Conservation (phyloP, 306 rosid species). For the Ormosia semicastrata region DNA sequence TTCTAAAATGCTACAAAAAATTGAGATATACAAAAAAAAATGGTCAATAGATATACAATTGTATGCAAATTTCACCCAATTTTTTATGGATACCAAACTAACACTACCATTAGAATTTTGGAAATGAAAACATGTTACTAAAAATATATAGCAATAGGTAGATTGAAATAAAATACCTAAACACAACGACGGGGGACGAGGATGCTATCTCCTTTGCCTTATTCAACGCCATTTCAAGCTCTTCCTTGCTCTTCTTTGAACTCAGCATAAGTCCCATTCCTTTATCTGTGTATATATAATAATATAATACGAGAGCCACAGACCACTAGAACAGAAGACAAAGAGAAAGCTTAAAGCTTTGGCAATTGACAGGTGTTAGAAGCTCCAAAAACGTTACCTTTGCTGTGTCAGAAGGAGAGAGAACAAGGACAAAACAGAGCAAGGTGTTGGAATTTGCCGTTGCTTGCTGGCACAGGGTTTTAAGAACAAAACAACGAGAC, state of each 20-base stretch:
- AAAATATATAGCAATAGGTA: not conserved
- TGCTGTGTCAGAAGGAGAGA: not conserved
- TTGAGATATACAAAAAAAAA: not conserved
- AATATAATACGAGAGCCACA: not conserved
- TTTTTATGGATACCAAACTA: not conserved
- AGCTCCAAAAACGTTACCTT: not conserved
- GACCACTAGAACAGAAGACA: not conserved
- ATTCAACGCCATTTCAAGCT: conserved; percentile 32
- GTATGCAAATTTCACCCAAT: not conserved
- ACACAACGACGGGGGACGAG: conserved; percentile 37
- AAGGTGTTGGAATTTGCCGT: conserved; percentile 8
- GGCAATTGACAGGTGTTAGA: conserved; percentile 26
- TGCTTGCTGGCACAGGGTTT: conserved; percentile 2
- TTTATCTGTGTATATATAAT: not conserved
- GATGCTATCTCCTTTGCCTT: conserved; percentile 36
- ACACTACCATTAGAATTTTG: not conserved
- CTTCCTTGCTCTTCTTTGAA: conserved; percentile 28
- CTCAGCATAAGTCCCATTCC: conserved; percentile 35
- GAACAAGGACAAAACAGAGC: not conserved
- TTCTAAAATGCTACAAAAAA: not conserved
- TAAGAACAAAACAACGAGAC: not conserved
- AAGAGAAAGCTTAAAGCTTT: not conserved
- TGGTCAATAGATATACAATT: not conserved
- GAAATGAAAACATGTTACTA: not conserved
- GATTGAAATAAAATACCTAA: conserved; percentile 22